phyloP scores from a whole-genome alignment of 441 rosid genomes.

The Raphanus hybrid region DNA sequence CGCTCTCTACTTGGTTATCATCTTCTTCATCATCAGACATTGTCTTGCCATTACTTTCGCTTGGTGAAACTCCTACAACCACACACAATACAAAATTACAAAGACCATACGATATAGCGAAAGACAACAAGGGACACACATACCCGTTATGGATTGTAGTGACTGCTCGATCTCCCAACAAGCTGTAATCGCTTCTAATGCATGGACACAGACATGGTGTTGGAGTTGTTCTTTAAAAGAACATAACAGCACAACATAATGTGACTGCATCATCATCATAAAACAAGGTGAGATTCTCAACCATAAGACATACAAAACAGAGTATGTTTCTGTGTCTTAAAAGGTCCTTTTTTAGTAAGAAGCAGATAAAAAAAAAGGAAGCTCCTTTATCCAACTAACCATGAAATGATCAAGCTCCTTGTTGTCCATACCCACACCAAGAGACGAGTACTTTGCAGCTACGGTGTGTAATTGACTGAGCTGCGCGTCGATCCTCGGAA shows the following conservation, averaged over 20 bases:
- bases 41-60: constrained; percentile 92
- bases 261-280: constrained; percentile 50
- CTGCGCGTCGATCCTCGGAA: constrained; percentile 96
- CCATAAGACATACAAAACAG: constrained; percentile 11
- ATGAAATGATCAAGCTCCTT: constrained; percentile 96
- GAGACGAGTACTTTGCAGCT: constrained; percentile 80
- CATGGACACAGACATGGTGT: constrained; percentile 73
- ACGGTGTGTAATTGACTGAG: constrained; percentile 89
- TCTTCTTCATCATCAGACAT: constrained; percentile 94
- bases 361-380: constrained; percentile 19
- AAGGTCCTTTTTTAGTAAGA: background rate
- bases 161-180: constrained; percentile 76
- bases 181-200: constrained; percentile 76
- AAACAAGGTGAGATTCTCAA: constrained; percentile 5
- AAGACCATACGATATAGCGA: background rate
- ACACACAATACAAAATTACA: background rate
- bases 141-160: constrained; percentile 64
- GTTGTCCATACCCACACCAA: constrained; percentile 68
- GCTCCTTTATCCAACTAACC: constrained; percentile 47
- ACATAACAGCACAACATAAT: constrained; percentile 62
- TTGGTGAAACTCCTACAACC: constrained; percentile 81
- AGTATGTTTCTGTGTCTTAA: background rate
- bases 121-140: constrained; percentile 2
- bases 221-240: constrained; percentile 73
- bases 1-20: constrained; percentile 88